A percentile compares a stretch with the other conserved stretches of the same genome.
Conservation (phyloP, 176 grass and related monocot species). For the Raddia distichophylla region DNA sequence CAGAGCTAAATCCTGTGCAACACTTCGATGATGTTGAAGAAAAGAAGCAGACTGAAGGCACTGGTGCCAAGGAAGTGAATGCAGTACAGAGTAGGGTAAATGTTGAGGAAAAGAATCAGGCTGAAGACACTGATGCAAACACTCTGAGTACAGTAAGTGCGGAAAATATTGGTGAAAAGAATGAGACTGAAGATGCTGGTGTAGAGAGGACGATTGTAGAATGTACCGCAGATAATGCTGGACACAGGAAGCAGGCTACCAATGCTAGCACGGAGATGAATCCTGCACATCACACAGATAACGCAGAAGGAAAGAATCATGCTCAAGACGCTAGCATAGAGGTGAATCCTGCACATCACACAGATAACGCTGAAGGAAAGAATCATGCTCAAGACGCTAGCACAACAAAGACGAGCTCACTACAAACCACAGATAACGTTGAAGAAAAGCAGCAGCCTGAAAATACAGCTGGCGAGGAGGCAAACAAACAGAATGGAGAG, state of each 20-base stretch:
- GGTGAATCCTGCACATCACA: too few relatives aligned
- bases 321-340: too few relatives aligned
- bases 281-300: background rate
- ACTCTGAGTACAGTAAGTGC: background rate
- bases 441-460: constrained; percentile 28
- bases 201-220: constrained; percentile 6
- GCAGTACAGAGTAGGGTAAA: background rate
- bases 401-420: background rate
- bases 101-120: background rate
- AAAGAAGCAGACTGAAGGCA: constrained; percentile 7
- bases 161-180: constrained; percentile 34
- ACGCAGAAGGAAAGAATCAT: constrained; percentile 18
- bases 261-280: background rate
- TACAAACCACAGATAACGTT: background rate
- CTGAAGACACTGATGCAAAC: constrained; percentile 14
- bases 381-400: background rate
- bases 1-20: background rate
- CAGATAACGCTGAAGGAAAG: constrained; percentile 27
- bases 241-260: background rate
- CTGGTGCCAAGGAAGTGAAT: background rate
- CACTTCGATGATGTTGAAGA: background rate
- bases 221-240: background rate
- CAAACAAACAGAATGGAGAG: constrained; percentile 37
- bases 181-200: constrained; percentile 3
- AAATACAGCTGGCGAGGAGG: constrained; percentile 22